phyloP scores from a whole-genome alignment of 2,329 filamentous ascomycete genomes.

The Pseudocercospora pini-densiflorae region DNA sequence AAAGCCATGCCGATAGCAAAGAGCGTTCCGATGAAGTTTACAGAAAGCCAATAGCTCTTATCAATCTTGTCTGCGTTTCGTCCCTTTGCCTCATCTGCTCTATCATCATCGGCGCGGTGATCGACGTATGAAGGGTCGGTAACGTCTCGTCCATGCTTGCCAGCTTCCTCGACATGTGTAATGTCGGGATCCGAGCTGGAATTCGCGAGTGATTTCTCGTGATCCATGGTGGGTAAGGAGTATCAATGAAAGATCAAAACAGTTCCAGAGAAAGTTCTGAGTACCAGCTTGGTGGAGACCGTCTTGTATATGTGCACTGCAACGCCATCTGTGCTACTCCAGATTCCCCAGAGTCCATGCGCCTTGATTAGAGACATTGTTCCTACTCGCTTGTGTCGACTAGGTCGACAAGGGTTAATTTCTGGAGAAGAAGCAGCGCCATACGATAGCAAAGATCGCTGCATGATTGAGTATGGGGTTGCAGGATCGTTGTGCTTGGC shows the following conservation, averaged over 20 bases:
- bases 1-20: conserved; percentile 35
- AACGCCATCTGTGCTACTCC: background rate
- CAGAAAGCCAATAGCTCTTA: conserved; percentile 31
- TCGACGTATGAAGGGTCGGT: conserved; percentile 23
- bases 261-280: background rate
- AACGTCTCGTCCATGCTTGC: conserved; percentile 9
- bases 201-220: background rate
- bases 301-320: background rate
- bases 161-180: conserved; percentile 23
- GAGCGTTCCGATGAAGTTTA: conserved; percentile 33
- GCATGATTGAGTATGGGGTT: background rate
- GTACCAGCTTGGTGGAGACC: background rate
- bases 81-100: conserved; percentile 32
- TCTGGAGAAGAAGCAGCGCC: background rate
- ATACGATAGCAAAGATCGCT: background rate
- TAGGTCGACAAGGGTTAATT: background rate
- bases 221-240: background rate
- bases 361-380: background rate
- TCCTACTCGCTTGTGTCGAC: background rate
- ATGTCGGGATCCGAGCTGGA: conserved; percentile 3
- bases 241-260: background rate
- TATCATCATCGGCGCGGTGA: conserved; percentile 31
- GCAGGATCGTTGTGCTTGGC: background rate
- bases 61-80: conserved; percentile 31
- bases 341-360: background rate